Base-by-base conservation (phyloP, 345 rosid species). In the Punica granatum region DNA sequence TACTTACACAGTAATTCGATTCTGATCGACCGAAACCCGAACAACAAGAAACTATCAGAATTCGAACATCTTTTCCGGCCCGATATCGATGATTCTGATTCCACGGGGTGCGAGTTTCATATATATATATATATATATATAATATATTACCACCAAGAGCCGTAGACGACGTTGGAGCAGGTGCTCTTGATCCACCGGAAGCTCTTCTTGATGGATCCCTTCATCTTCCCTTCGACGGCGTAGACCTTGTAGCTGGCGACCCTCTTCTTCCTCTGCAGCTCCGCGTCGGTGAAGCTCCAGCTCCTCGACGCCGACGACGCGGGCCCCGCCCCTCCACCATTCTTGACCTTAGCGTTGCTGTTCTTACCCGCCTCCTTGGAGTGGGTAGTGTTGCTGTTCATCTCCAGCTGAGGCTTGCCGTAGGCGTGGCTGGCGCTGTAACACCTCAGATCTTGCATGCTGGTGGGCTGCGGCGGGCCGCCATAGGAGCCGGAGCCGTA, bases 151-250 rank as follows among this genome's bases (percentile, higher is more conserved):
- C 83, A 86, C 78, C 86, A 77, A 80, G 81, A 77, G 42, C 92
- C 90, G 72, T 88, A 63, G 8, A 90, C 82, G 48, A 79, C 86
- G 67, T 88, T 90, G 32, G 77, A 74, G 74, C 76, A 88, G 28
- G 93, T 79, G 66, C 78, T 81, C 77, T 91, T 94, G 86, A 94
- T 81, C 99, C 97, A 91, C 75, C 86, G 84, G 43, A 91, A 80
- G 78, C 97, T 88, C 73, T 91, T 94, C 80, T 84, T 84, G 8
- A 94, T 53, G 70, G 97, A 88, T 31, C 92, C 96, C 58, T 89
- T 94, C 92, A 91, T 83, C 77, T 89, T 94, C 26, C 92, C 95
- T 73, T 94, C 95, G 54, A 90, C 88, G 10, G 91, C 63, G 69
- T 94, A 91, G 21, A 77, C 92, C 59, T 88, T 91, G 77, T 94